These are phyloP conservation scores for Phytomonas francai DNA, from an alignment of 208 protist genomes.

Conservation along the genomic window DNA sequence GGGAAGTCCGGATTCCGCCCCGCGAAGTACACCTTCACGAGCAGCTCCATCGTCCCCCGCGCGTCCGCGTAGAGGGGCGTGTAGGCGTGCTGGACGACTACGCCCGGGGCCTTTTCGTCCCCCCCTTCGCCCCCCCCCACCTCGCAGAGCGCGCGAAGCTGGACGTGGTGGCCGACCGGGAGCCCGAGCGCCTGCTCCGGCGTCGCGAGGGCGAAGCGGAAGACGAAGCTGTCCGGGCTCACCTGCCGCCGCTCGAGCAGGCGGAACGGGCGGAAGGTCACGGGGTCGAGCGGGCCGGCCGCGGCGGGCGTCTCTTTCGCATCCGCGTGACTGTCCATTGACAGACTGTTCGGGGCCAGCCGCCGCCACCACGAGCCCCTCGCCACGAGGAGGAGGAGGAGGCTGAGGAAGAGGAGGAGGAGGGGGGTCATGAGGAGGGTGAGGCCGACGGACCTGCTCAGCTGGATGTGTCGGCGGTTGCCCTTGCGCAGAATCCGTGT, in stretches of 20 bases:
- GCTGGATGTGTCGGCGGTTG: too few relatives aligned
- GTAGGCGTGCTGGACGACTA: constrained; percentile 82
- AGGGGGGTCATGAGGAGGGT: too few relatives aligned
- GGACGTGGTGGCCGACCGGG: constrained; percentile 77
- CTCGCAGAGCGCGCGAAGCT: constrained; percentile 32
- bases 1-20: constrained; percentile 81
- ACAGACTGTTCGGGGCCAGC: too few relatives aligned
- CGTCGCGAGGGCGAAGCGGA: constrained; percentile 67
- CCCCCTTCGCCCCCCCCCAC: constrained; percentile 20
- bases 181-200: constrained; percentile 53
- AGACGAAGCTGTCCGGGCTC: constrained; percentile 66
- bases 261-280: constrained; percentile 44
- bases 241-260: constrained; percentile 52
- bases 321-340: too few relatives aligned
- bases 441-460: too few relatives aligned
- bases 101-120: constrained; percentile 38
- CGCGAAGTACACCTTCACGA: constrained; percentile 91
- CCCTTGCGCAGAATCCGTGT: too few relatives aligned
- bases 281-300: constrained; percentile 52
- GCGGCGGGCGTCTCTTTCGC: too few relatives aligned
- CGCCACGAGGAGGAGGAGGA: too few relatives aligned
- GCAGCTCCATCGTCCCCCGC: constrained; percentile 87
- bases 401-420: too few relatives aligned
- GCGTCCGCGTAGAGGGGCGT: constrained; percentile 85
- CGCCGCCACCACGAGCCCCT: too few relatives aligned